These are phyloP conservation scores for Candida sphagnicola DNA, from an alignment of 805 yeast genomes.

Conservation along the genomic window DNA sequence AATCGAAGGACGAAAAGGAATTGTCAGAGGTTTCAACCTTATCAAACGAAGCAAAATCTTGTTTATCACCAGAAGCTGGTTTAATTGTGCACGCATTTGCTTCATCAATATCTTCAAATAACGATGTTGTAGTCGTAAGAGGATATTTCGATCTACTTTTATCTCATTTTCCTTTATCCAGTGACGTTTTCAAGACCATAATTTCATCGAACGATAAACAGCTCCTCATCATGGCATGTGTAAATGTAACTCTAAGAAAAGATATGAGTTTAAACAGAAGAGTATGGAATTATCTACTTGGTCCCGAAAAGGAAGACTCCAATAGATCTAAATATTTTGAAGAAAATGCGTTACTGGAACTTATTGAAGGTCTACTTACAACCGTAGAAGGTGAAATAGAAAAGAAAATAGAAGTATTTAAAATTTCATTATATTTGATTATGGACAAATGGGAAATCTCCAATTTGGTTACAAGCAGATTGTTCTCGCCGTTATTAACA, in stretches of 20 bases:
- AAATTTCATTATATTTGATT: slow-evolving; percentile 60
- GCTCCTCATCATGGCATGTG: slow-evolving; percentile 56
- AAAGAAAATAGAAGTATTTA: slow-evolving; percentile 49
- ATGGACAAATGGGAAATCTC: slow-evolving; percentile 97
- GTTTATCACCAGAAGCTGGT: slow-evolving; percentile 77
- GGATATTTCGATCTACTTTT: slow-evolving; percentile 83
- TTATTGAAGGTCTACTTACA: slow-evolving; percentile 52
- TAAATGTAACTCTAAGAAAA: slow-evolving; percentile 65
- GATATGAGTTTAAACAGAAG: slow-evolving; percentile 96
- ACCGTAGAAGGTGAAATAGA: slow-evolving; percentile 33
- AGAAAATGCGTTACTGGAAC: slow-evolving; percentile 47
- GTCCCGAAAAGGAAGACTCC: slow-evolving; percentile 52
- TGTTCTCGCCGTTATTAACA: slow-evolving; percentile 62
- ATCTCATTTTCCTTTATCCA: slow-evolving; percentile 60
- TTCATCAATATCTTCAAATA: slow-evolving; percentile 50
- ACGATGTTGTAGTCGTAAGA: slow-evolving; percentile 69
- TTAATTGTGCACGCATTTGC: slow-evolving; percentile 71
- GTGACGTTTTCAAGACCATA: slow-evolving; percentile 49
- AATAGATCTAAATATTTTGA: slow-evolving; percentile 55
- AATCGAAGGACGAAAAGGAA: not conserved
- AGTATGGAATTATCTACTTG: slow-evolving; percentile 89
- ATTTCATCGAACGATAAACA: slow-evolving; percentile 53
- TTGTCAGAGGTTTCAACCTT: slow-evolving; percentile 15
- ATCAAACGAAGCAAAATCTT: slow-evolving; percentile 51
- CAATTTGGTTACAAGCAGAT: slow-evolving; percentile 60